Evolutionary conservation across 2,329 filamentous ascomycete species (phyloP), one percentile per base, ranked within the genome.

Genomic region (Pyricularia sp.): DNA sequence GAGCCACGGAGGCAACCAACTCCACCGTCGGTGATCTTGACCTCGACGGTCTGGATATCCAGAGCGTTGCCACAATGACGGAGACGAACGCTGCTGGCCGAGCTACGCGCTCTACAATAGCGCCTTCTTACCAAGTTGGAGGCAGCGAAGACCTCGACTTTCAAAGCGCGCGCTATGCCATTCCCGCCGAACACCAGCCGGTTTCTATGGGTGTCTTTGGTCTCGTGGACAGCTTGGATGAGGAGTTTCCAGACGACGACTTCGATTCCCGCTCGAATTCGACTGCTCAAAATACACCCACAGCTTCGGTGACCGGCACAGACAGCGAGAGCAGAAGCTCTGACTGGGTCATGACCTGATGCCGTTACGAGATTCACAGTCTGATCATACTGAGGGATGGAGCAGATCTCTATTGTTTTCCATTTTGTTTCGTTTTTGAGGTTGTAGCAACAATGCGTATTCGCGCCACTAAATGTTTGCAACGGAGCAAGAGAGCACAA

Each of bases 61-160:
- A 66, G 26, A 63, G 40, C 53, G n/a, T 40, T 4, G 72, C 71
- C 6, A 75, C 73, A 4, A 72, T 71, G 1, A 74, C 72, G 2
- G 77, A 75, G 0, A 68, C 70, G 0, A 73, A 72, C 24, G 55
- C 78, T 44, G 74, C 75, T 16, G 78, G 73, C 1, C 74, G 80
- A 61, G 77, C 77, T 57, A 75, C 77, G 60, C 71, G 73, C 31
- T 77, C 75, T n/a, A 77, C 73, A 1, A 63, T 64, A 13, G 57
- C 60, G 2, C 33, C 49, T 19, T 53, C 62, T 26, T 35, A 12
- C 33, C 4, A 76, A 74, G 0, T 68, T 71, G 12, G 67, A 8
- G 40, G 26, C 40, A 22, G 26, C 4, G 76, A 75, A 0, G 77
- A 75, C 33, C 67, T 72, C 7, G 68, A 69, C 26, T 71, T 68